Evolutionary conservation across 495 filamentous ascomycete genomes (phyloP).

Genomic region (Corynascus novoguineensis): DNA sequence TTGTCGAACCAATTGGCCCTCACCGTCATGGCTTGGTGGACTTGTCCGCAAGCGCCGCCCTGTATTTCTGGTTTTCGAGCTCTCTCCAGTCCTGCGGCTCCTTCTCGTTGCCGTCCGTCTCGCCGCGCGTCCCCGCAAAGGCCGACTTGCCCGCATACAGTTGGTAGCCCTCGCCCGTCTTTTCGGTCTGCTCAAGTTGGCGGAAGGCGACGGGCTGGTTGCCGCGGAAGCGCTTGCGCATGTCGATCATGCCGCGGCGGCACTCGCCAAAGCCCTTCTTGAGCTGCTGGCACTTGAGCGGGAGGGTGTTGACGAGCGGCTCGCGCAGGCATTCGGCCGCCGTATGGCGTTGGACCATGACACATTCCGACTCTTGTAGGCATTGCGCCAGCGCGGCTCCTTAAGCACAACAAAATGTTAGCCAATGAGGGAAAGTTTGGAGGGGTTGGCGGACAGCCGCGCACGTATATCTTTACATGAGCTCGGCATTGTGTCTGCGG

Average conservation of each 20-base stretch:
- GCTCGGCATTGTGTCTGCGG: conserved; percentile 68
- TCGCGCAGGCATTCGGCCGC: conserved; percentile 81
- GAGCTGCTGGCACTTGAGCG: conserved; percentile 84
- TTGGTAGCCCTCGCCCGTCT: conserved; percentile 52
- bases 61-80: conserved; percentile 50
- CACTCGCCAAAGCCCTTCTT: conserved; percentile 89
- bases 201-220: conserved; percentile 72
- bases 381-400: conserved; percentile 88
- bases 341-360: conserved; percentile 81
- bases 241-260: conserved; percentile 94
- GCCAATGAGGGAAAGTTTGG: not conserved
- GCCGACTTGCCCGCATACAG: conserved; percentile 76
- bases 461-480: conserved; percentile 94
- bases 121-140: conserved; percentile 50
- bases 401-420: conserved; percentile 36
- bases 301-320: conserved; percentile 71
- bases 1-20: not conserved
- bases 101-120: conserved; percentile 48
- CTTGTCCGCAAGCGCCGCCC: conserved; percentile 30
- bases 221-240: conserved; percentile 98
- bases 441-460: conserved; percentile 4
- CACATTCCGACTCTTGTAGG: conserved; percentile 90
- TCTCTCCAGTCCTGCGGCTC: conserved; percentile 51
- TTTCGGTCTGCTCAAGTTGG: conserved; percentile 55
- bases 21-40: conserved; percentile 8